phyloP scores from a whole-genome alignment of 768 basidiomycete genomes.

The Ephemerocybe angulata region DNA sequence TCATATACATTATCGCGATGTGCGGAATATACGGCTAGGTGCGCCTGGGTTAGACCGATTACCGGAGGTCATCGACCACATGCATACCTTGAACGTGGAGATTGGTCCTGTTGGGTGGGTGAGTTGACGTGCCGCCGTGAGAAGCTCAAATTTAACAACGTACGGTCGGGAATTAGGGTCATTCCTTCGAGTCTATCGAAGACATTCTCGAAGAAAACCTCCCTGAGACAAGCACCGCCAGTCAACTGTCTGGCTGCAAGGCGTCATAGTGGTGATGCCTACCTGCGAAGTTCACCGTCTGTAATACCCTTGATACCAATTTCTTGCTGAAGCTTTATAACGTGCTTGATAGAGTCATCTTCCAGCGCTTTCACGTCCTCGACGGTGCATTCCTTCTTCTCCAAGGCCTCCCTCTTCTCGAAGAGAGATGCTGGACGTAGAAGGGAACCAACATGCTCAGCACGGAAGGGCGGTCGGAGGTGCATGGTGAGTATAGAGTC shows the following conservation, averaged over 20 bases:
- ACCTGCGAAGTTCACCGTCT: slow-evolving; percentile 55
- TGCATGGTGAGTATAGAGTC: slow-evolving; percentile 19
- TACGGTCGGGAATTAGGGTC: slow-evolving; percentile 48
- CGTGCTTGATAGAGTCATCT: slow-evolving; percentile 50
- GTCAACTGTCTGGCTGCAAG: not conserved
- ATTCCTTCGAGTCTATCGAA: slow-evolving; percentile 67
- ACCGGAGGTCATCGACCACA: not conserved
- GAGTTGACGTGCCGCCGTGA: not conserved
- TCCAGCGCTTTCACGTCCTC: slow-evolving; percentile 47
- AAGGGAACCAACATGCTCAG: slow-evolving; percentile 62
- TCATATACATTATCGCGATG: slow-evolving; percentile 37
- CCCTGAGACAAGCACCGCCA: slow-evolving; percentile 28
- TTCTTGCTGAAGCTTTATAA: slow-evolving; percentile 51
- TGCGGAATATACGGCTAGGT: slow-evolving; percentile 45
- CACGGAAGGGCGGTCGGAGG: slow-evolving; percentile 40
- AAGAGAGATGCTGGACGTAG: slow-evolving; percentile 51
- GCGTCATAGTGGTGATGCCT: not conserved
- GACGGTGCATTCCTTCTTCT: slow-evolving; percentile 36
- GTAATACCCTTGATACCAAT: slow-evolving; percentile 58
- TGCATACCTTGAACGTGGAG: slow-evolving; percentile 46
- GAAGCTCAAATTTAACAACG: slow-evolving; percentile 13
- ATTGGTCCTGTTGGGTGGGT: slow-evolving; percentile 39
- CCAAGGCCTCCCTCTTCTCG: slow-evolving; percentile 41
- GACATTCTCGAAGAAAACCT: slow-evolving; percentile 61
- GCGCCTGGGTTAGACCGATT: slow-evolving; percentile 1